phyloP scores from a whole-genome alignment of 2,329 filamentous ascomycete genomes.

The Phialocephala subalpina region DNA sequence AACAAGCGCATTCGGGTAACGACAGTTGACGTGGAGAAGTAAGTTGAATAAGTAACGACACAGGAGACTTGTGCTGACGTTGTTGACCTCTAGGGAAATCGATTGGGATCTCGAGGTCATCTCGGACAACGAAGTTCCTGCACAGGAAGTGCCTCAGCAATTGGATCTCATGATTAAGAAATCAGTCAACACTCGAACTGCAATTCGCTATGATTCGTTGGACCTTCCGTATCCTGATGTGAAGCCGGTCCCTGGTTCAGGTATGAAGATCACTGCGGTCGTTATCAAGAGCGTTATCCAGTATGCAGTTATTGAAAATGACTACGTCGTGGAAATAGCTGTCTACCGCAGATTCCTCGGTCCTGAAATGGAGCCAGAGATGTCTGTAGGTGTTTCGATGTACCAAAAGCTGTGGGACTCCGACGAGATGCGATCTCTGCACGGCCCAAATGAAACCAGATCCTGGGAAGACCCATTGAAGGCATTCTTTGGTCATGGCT shows the following conservation, averaged over 20 bases:
- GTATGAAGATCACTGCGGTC: conserved; percentile 30
- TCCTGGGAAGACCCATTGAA: conserved; percentile 34
- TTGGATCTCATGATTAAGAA: conserved; percentile 32
- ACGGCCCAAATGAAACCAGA: conserved; percentile 32
- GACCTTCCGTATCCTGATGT: conserved; percentile 39
- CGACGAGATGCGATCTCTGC: conserved; percentile 36
- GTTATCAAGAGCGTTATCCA: conserved; percentile 37
- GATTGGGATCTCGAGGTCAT: conserved; percentile 44
- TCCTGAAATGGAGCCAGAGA: conserved; percentile 34
- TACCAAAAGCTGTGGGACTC: conserved; percentile 41
- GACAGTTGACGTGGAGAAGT: conserved; percentile 41
- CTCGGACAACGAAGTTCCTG: conserved; percentile 36
- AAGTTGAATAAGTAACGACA: conserved; percentile 8
- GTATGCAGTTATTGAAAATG: conserved; percentile 34
- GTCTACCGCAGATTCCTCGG: conserved; percentile 42
- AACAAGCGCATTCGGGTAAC: conserved; percentile 40
- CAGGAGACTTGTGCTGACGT: conserved; percentile 3
- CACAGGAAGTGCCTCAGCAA: conserved; percentile 23
- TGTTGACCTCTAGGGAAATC: conserved; percentile 31
- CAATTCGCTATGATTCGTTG: conserved; percentile 32
- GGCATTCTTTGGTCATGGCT: conserved; percentile 32
- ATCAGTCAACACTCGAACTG: conserved; percentile 30
- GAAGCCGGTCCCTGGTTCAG: conserved; percentile 19
- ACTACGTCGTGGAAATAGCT: conserved; percentile 41
- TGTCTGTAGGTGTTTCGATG: conserved; percentile 39